A percentile compares a stretch with the other conserved stretches of the same genome.
phyloP scores from a whole-genome alignment of 176 grass and related monocot genomes.

The Poa pratensis region DNA sequence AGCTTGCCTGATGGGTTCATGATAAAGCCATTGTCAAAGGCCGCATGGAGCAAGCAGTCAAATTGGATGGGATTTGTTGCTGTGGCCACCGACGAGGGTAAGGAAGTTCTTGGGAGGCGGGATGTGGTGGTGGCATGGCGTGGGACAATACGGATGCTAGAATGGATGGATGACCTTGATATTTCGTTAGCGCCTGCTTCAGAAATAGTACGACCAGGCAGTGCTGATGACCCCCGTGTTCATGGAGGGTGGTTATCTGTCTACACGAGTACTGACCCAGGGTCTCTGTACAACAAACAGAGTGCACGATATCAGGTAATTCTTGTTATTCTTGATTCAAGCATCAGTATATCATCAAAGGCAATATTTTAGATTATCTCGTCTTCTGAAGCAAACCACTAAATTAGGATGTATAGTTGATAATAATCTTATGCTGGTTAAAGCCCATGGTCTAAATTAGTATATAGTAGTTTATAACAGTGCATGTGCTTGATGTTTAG shows the following conservation, averaged over 20 bases:
- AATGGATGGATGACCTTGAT: slow-evolving; percentile 91
- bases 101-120: slow-evolving; percentile 71
- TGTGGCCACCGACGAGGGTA: slow-evolving; percentile 85
- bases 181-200: slow-evolving; percentile 71
- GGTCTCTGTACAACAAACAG: slow-evolving; percentile 62
- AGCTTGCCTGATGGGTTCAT: slow-evolving; percentile 81
- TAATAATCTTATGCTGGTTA: slow-evolving; percentile 25
- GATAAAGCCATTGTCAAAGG: slow-evolving; percentile 54
- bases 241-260: slow-evolving; percentile 86
- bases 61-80: slow-evolving; percentile 94
- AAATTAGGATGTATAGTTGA: slow-evolving; percentile 7
- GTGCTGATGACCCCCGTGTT: slow-evolving; percentile 47
- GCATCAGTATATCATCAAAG: slow-evolving; percentile 22
- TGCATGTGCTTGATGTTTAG: slow-evolving; percentile 35
- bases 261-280: slow-evolving; percentile 66
- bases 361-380: neutral
- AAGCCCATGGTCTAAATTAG: slow-evolving; percentile 14
- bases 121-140: slow-evolving; percentile 90
- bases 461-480: slow-evolving; percentile 30
- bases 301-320: slow-evolving; percentile 71
- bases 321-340: slow-evolving; percentile 42
- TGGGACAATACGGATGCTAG: slow-evolving; percentile 70
- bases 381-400: slow-evolving; percentile 21
- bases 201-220: slow-evolving; percentile 41
- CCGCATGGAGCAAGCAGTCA: slow-evolving; percentile 80